Conservation (phyloP, 2,329 filamentous ascomycete genomes). For the Beauveria asiatica region DNA sequence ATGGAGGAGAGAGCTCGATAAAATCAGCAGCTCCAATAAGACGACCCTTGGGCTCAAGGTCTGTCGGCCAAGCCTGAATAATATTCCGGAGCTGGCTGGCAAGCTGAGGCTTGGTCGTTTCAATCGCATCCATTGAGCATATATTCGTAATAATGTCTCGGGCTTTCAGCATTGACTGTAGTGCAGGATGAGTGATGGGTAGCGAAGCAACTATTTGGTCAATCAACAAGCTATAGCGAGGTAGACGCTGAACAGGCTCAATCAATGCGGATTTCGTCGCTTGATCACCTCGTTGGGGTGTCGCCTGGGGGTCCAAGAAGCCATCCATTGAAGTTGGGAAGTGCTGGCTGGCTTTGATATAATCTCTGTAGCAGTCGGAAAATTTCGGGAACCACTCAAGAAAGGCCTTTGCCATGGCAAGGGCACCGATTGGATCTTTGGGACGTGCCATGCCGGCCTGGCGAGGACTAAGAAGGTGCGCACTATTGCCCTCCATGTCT, state of each 20-base stretch:
- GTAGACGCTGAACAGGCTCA: slow-evolving; percentile 89
- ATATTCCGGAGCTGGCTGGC: slow-evolving; percentile 67
- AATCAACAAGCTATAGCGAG: slow-evolving; percentile 90
- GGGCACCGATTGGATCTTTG: slow-evolving; percentile 69
- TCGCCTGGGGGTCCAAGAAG: slow-evolving; percentile 73
- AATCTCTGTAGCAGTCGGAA: slow-evolving; percentile 82
- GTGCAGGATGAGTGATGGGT: slow-evolving; percentile 75
- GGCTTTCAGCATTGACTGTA: slow-evolving; percentile 76
- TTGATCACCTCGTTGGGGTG: slow-evolving; percentile 60
- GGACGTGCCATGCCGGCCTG: slow-evolving; percentile 35
- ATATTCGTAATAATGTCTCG: slow-evolving; percentile 93
- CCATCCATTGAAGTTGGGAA: slow-evolving; percentile 74
- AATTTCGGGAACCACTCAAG: slow-evolving; percentile 92
- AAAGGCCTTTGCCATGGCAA: slow-evolving; percentile 70
- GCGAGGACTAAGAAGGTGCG: slow-evolving; percentile 33
- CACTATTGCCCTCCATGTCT: slow-evolving; percentile 58
- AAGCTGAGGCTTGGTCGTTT: slow-evolving; percentile 62
- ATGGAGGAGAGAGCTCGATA: slow-evolving; percentile 67
- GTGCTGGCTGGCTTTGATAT: slow-evolving; percentile 81
- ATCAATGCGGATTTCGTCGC: slow-evolving; percentile 84
- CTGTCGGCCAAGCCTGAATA: slow-evolving; percentile 66
- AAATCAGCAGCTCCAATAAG: slow-evolving; percentile 77
- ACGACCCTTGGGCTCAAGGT: slow-evolving; percentile 65
- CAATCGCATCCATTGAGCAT: slow-evolving; percentile 76
- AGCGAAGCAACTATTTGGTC: slow-evolving; percentile 87